Conservation (phyloP, 495 filamentous ascomycete species). For the Entonaema liquescens region DNA sequence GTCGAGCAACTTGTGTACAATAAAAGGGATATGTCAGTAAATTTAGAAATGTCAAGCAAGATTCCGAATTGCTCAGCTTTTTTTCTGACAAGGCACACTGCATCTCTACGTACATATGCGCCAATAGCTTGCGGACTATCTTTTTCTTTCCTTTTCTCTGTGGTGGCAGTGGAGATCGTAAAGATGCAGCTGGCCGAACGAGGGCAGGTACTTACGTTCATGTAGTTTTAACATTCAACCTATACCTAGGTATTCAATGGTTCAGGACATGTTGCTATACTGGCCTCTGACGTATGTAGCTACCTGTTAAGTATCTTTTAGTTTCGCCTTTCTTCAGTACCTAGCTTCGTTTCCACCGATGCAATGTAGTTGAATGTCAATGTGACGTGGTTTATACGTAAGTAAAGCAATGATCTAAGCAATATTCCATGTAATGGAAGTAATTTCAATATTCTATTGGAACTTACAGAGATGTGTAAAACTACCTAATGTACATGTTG, state of each 20-base stretch:
- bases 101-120: background rate
- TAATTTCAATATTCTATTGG: background rate
- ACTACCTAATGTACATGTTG: background rate
- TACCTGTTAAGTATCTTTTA: no score
- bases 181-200: slow-evolving; percentile 25
- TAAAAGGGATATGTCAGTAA: background rate
- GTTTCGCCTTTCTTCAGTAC: no score
- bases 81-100: background rate
- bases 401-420: no score
- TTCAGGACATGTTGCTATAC: background rate
- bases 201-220: slow-evolving; percentile 9
- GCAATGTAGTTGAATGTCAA: no score
- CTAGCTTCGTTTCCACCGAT: no score
- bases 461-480: background rate
- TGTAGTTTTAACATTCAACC: background rate
- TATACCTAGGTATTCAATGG: no score
- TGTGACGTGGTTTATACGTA: no score
- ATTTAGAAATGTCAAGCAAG: slow-evolving; percentile 1
- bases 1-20: background rate
- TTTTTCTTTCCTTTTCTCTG: background rate
- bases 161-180: slow-evolving; percentile 18
- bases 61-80: background rate
- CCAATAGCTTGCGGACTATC: background rate
- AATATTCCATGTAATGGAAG: background rate
- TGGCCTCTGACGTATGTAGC: background rate